These are phyloP conservation scores for Exophiala bonariae DNA, from an alignment of 2,329 filamentous ascomycete species.

Conservation along the genomic window DNA sequence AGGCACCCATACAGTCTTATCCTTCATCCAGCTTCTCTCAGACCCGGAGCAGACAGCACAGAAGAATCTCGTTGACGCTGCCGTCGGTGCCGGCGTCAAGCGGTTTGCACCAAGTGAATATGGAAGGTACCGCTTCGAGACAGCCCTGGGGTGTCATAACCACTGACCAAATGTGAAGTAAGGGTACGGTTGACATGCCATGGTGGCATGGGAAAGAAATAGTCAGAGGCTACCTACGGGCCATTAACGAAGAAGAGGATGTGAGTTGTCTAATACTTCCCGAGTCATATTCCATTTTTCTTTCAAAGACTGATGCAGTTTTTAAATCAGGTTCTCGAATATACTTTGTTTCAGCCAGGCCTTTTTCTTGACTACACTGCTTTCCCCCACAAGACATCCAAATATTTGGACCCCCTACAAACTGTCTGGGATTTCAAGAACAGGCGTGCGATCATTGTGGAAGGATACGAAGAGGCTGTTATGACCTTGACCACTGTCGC, in stretches of 20 bases:
- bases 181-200: not conserved
- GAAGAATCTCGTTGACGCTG: constrained; percentile 32
- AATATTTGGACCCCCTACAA: constrained; percentile 40
- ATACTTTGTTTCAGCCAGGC: constrained; percentile 57
- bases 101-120: constrained; percentile 37
- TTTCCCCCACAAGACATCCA: constrained; percentile 48
- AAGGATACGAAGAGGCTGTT: constrained; percentile 31
- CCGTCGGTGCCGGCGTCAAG: constrained; percentile 30
- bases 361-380: constrained; percentile 58
- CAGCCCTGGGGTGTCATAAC: not conserved
- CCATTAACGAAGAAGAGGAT: too few relatives aligned
- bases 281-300: too few relatives aligned
- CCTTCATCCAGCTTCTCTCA: constrained; percentile 12
- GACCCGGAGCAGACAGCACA: constrained; percentile 7
- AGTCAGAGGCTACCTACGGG: too few relatives aligned
- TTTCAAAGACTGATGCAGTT: too few relatives aligned
- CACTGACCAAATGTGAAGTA: not conserved
- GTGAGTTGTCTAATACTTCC: too few relatives aligned
- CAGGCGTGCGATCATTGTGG: constrained; percentile 33
- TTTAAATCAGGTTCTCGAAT: constrained; percentile 51
- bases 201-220: too few relatives aligned
- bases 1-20: constrained; percentile 16
- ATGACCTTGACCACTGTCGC: constrained; percentile 37
- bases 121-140: constrained; percentile 17
- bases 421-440: constrained; percentile 39